A percentile compares a stretch with the other conserved stretches of the same genome.
Evolutionary conservation across 2,329 filamentous ascomycete species (phyloP).

Genomic region (Exserohilum rostratum): DNA sequence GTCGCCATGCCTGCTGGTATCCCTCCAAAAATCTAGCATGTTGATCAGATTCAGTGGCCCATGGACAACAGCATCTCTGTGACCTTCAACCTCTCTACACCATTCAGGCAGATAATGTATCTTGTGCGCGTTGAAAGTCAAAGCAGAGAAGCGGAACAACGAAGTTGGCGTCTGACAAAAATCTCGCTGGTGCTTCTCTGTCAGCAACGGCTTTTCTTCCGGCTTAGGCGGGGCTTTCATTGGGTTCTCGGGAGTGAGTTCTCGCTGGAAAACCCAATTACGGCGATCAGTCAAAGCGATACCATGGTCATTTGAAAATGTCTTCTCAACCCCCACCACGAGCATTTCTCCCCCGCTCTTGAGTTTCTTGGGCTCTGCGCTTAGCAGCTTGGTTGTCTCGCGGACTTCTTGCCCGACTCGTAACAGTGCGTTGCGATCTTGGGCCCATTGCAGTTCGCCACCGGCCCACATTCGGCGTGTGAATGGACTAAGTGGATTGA

Average conservation of each 20-base stretch:
- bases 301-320: conserved; percentile 49
- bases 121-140: conserved; percentile 90
- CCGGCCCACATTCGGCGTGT: conserved; percentile 90
- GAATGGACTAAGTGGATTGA: conserved; percentile 75
- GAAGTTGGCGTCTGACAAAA: conserved; percentile 72
- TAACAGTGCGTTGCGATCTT: conserved; percentile 27
- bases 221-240: conserved; percentile 43
- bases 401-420: conserved; percentile 44
- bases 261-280: conserved; percentile 52
- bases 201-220: conserved; percentile 26
- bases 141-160: conserved; percentile 87
- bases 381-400: conserved; percentile 55
- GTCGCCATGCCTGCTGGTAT: conserved; percentile 21
- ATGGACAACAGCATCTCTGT: conserved; percentile 79
- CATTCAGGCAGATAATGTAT: conserved; percentile 85
- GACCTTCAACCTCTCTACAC: conserved; percentile 73
- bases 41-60: conserved; percentile 76
- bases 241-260: conserved; percentile 43
- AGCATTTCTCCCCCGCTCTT: conserved; percentile 60
- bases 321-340: conserved; percentile 64
- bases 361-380: conserved; percentile 58
- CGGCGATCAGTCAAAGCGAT: conserved; percentile 47
- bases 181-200: conserved; percentile 48
- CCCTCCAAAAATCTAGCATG: conserved; percentile 45
- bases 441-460: conserved; percentile 68